Evolutionary conservation across 768 basidiomycete genomes (phyloP), one percentile per base, ranked within the genome.

Genomic region (Lactarius quietus): DNA sequence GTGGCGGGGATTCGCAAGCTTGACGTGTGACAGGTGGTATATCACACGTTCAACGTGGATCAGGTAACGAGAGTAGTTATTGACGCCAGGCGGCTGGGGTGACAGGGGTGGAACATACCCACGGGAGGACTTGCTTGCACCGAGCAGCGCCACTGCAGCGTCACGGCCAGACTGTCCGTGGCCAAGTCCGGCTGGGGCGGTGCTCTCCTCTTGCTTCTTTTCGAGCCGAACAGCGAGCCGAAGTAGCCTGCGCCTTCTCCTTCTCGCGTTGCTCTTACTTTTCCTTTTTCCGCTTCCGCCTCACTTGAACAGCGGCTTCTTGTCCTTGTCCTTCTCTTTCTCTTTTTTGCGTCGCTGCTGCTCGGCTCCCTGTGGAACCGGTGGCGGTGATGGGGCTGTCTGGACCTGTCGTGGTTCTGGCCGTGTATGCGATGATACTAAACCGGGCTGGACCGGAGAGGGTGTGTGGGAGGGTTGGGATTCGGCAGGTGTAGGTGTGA

Each of bases 11-110:
- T 98, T 99, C 26, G 97, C 97, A 53, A 99, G 82, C 76, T 99
- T 99, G 82, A 99, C 98, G 74, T 99, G 97, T 74, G 93, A 95
- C 57, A 99, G 80, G 65, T 97, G 83, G 77, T 99, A 99, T 54
- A 99, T 95, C 3, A 97, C 97, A 38, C 97, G 86, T 75, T 99
- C 97, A 68, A 99, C 97, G 72, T 99, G 97, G 66, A 99, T 98
- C 10, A 97, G 97, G 74, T 98, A 95, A 69, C 97, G 86, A 58
- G 95, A 81, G 69, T 83, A 88, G 41, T 70, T 70, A 33, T 70
- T 68, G 52, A 75, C 72, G 31, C 79, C 80, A 20, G 74, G 72
- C 36, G 77, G 62, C 53, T 79, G 83, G 26, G 90, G 87, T 14
- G 89, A 88, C 5, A 83, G 78, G 9, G 89, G 85, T 0, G 87